These are phyloP conservation scores for Posidonia oceanica DNA, from an alignment of 116 monocot species.

Conservation along the genomic window DNA sequence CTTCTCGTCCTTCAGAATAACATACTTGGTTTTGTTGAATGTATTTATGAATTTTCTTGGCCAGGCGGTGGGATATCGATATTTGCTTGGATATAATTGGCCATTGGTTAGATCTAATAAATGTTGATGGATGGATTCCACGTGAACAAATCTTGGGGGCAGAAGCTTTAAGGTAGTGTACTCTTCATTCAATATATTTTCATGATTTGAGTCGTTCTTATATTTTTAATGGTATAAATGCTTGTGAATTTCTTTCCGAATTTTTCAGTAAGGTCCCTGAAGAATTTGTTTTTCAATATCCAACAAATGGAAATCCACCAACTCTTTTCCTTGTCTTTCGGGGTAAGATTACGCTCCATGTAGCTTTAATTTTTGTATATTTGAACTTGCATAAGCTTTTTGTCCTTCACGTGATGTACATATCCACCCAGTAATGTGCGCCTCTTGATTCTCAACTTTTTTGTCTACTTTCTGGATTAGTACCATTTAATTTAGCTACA, in stretches of 20 bases:
- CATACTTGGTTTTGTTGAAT: background rate
- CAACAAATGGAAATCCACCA: conserved; percentile 94
- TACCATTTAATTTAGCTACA: too few species aligned
- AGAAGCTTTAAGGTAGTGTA: conserved; percentile 78
- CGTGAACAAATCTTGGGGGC: conserved; percentile 93
- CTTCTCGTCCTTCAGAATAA: background rate
- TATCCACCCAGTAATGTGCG: too few species aligned
- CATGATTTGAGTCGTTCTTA: background rate
- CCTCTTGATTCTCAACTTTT: too few species aligned
- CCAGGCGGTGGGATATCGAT: conserved; percentile 79
- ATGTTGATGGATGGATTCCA: conserved; percentile 98
- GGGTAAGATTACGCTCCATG: conserved; percentile 31
- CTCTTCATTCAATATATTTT: background rate
- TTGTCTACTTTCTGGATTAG: too few species aligned
- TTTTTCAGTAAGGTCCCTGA: conserved; percentile 77
- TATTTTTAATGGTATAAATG: background rate
- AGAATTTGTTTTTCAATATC: conserved; percentile 89
- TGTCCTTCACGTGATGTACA: too few species aligned
- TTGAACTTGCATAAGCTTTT: too few species aligned
- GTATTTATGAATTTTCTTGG: conserved; percentile 1
- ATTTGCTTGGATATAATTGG: conserved; percentile 89
- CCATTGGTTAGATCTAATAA: conserved; percentile 94
- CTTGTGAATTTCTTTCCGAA: conserved; percentile 3
- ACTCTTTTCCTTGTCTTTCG: conserved; percentile 78
- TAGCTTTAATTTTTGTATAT: background rate